Percentiles rank a stretch among this genome's conserved stretches.
Evolutionary conservation across 441 rosid species (phyloP).

Genomic region (Gossypium gossypioides): DNA sequence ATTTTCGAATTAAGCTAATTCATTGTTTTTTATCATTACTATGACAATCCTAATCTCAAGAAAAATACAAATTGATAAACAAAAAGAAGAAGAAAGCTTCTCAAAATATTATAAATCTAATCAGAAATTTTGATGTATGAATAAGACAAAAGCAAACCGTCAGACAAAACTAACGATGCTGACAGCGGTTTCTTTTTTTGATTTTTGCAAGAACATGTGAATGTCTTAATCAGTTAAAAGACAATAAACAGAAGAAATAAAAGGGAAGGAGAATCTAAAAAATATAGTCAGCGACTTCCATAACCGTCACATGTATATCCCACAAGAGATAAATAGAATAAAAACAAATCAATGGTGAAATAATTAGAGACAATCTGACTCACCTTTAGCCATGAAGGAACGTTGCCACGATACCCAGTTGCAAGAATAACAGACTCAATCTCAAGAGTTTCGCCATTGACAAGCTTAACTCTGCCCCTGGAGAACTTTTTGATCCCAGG

Average conservation of each 20-base stretch:
- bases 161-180: slow-evolving; percentile 17
- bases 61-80: slow-evolving; percentile 2
- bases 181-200: slow-evolving; percentile 11
- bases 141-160: slow-evolving; percentile 16
- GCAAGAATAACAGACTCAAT: slow-evolving; percentile 69
- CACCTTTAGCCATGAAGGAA: slow-evolving; percentile 84
- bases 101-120: slow-evolving; percentile 1
- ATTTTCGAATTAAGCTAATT: not conserved
- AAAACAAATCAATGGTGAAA: not conserved
- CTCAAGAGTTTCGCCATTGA: slow-evolving; percentile 41
- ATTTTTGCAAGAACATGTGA: not conserved
- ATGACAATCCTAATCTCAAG: not conserved
- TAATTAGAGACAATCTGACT: slow-evolving; percentile 1
- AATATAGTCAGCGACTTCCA: slow-evolving; percentile 17
- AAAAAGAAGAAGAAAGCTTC: slow-evolving; percentile 4
- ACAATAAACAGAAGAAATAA: not conserved
- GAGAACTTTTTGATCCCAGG: slow-evolving; percentile 53
- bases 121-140: slow-evolving; percentile 9
- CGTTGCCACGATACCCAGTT: slow-evolving; percentile 85
- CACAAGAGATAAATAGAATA: not conserved
- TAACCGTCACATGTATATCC: slow-evolving; percentile 26
- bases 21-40: not conserved
- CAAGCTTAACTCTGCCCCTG: slow-evolving; percentile 46
- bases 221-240: slow-evolving; percentile 15
- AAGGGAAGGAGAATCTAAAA: slow-evolving; percentile 8